These are phyloP conservation scores for Termitomyces heimii DNA, from an alignment of 768 basidiomycete genomes.

Conservation along the genomic window DNA sequence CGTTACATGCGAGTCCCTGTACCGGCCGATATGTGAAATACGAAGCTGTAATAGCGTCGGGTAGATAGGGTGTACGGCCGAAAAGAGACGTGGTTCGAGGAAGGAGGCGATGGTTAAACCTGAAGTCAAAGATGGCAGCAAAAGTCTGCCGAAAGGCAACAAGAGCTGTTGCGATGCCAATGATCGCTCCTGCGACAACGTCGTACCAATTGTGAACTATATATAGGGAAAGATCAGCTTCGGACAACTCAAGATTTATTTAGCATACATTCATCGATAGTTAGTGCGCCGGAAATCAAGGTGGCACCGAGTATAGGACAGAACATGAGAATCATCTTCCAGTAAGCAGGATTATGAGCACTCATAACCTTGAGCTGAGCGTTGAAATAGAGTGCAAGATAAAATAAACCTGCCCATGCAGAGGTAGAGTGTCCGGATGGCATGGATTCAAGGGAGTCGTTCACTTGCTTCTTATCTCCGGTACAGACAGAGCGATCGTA, in stretches of 20 bases:
- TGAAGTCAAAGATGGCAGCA: constrained; percentile 49
- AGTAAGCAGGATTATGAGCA: constrained; percentile 56
- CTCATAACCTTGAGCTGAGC: constrained; percentile 54
- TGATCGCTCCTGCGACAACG: constrained; percentile 45
- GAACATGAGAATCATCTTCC: constrained; percentile 57
- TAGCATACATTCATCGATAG: constrained; percentile 48
- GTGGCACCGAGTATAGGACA: constrained; percentile 50
- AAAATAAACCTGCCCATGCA: constrained; percentile 50
- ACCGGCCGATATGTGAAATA: constrained; percentile 30
- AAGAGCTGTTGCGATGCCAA: constrained; percentile 41
- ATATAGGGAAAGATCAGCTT: constrained; percentile 5
- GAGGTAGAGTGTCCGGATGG: constrained; percentile 56
- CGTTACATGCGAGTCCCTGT: constrained; percentile 20
- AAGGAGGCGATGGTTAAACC: constrained; percentile 53
- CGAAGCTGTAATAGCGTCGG: constrained; percentile 14
- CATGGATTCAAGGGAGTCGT: constrained; percentile 51
- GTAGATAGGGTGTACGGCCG: constrained; percentile 25
- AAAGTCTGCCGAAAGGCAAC: constrained; percentile 53
- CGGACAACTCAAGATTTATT: background rate
- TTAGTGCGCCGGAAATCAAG: constrained; percentile 50
- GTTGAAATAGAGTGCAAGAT: constrained; percentile 41
- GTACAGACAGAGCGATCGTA: constrained; percentile 50
- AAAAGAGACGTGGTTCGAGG: constrained; percentile 44
- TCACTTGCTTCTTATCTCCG: constrained; percentile 47
- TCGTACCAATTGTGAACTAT: constrained; percentile 55